phyloP scores from a whole-genome alignment of 441 rosid genomes.

The Gossypium lobatum region DNA sequence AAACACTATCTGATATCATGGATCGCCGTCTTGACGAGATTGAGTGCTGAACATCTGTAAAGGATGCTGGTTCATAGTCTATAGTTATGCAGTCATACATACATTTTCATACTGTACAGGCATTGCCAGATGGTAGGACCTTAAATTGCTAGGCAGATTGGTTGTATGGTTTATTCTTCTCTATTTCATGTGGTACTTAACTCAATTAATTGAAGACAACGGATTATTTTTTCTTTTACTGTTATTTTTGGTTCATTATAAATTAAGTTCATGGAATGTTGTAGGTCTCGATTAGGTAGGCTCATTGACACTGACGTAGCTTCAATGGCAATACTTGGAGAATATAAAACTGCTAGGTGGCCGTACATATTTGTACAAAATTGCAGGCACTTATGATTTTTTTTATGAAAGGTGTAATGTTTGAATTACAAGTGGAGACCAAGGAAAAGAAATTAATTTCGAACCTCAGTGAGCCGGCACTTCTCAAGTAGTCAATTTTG shows the following conservation, averaged over 20 bases:
- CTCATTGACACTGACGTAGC: background rate
- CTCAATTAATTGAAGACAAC: too few species aligned
- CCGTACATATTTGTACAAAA: background rate
- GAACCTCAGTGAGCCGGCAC: background rate
- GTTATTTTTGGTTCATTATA: too few species aligned
- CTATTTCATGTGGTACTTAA: too few species aligned
- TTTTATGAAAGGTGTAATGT: background rate
- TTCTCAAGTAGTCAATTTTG: background rate
- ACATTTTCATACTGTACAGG: background rate
- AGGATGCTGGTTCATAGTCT: slow-evolving; percentile 4
- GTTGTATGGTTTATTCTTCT: background rate
- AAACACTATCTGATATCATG: slow-evolving; percentile 36
- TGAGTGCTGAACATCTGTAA: slow-evolving; percentile 17
- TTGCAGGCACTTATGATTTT: background rate
- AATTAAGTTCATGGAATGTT: too few species aligned
- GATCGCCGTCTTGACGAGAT: slow-evolving; percentile 38
- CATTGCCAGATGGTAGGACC: slow-evolving; percentile 1
- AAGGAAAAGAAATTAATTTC: background rate
- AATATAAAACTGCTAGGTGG: background rate
- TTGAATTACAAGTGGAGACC: background rate
- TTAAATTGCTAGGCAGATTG: background rate
- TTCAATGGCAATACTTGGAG: background rate
- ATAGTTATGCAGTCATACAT: background rate
- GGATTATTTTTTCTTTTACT: too few species aligned
- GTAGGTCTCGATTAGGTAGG: too few species aligned